Base-by-base conservation (phyloP, 2,329 filamentous ascomycete genomes). In the Fusarium sp. region DNA sequence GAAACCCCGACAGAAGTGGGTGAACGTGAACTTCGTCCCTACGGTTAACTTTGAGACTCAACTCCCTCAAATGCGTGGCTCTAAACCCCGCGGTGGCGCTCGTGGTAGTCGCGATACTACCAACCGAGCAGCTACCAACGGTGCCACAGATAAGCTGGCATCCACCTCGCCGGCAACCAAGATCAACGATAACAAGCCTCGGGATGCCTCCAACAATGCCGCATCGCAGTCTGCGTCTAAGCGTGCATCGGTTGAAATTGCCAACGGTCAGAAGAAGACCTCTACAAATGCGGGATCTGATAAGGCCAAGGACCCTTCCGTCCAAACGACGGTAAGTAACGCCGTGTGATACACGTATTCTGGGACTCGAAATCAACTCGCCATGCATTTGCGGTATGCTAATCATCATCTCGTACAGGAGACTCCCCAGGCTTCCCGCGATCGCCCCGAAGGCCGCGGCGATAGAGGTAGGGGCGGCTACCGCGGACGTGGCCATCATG, bases 31-130 rank as follows among this genome's bases (percentile, higher is more conserved):
- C 34, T 95, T 94, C 76, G 93, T 93, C 15, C 95, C 94, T 11
- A 91, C 89, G 16, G 94, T 96, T 51, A 90, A 91, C 62, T 98
- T 97, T 80, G 92, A 93, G 78, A 98, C 96, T 1, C 93, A 92
- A 29, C 80, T 97, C 43, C 89, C 91, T 16, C 82, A 81, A 47
- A 77, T 82, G 72, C 85, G 86, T 67, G 81, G 82, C 57, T 78
- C 84, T 32, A 87, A 86, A 69, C 80, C 84, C 45, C 83, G 87
- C 29, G 84, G 85, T 18, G 85, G 86, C 62, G 81, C 80, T 54
- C 82, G 85, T 41, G 82, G 80, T 44, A 80, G 81, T 13, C 74
- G 74, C 20, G 74, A 75, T 30, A 82, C 83, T 41, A 71, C 75
- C 44, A 56, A 78, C 40, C 80, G 84, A 32, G 78, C 79, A 8